These are phyloP conservation scores for Metschnikowia lochheadii DNA, from an alignment of 805 yeast genomes.

Conservation along the genomic window DNA sequence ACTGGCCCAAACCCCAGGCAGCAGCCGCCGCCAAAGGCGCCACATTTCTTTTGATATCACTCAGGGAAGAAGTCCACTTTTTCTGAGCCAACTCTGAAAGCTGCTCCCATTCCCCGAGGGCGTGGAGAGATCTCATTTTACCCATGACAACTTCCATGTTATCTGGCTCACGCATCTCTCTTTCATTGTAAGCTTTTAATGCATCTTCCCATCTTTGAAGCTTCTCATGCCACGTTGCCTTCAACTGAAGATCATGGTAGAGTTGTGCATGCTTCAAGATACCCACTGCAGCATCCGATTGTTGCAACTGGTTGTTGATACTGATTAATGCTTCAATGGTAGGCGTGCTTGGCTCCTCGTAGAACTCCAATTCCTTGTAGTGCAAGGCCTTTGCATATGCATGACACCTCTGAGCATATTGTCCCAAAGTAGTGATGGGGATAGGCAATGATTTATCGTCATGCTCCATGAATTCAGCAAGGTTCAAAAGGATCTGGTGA, in stretches of 20 bases:
- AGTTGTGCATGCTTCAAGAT: constrained; percentile 90
- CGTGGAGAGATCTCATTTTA: constrained; percentile 95
- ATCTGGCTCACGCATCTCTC: constrained; percentile 61
- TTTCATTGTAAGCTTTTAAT: constrained; percentile 76
- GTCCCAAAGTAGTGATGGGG: constrained; percentile 83
- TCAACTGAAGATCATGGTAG: constrained; percentile 83
- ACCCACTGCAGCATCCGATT: constrained; percentile 97
- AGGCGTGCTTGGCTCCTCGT: constrained; percentile 86
- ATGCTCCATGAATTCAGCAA: constrained; percentile 97
- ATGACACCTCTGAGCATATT: constrained; percentile 91
- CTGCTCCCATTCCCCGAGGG: constrained; percentile 98
- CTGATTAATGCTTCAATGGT: constrained; percentile 89
- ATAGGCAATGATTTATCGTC: constrained; percentile 93
- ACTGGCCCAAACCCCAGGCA: constrained; percentile 95
- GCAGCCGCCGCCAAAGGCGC: constrained; percentile 99
- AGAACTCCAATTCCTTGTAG: constrained; percentile 91
- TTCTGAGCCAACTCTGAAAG: constrained; percentile 78
- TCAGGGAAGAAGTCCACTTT: constrained; percentile 74
- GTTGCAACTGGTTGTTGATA: constrained; percentile 91
- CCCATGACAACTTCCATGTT: constrained; percentile 92
- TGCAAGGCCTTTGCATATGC: constrained; percentile 97
- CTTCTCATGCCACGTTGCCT: constrained; percentile 97
- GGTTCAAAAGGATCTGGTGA: constrained; percentile 78
- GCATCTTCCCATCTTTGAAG: constrained; percentile 99
- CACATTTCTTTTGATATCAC: constrained; percentile 72